Conservation (phyloP, 177 flowering plant genomes). For the Vitis hybrid region DNA sequence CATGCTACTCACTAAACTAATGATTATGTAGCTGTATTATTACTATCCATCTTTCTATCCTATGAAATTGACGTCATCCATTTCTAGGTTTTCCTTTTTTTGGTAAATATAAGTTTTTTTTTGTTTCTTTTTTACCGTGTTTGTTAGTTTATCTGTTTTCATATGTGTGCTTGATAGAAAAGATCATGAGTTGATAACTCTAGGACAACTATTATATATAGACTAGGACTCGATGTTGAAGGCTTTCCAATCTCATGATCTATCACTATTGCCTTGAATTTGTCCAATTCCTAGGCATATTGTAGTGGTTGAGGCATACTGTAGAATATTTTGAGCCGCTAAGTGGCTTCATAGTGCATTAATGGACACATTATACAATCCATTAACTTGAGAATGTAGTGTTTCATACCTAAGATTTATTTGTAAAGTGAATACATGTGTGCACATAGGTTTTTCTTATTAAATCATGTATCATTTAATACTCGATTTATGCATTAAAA, state of each 20-base stretch:
- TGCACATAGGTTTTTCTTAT: too few species aligned
- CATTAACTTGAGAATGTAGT: constrained; percentile 77
- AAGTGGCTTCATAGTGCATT: constrained; percentile 75
- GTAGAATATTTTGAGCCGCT: constrained; percentile 91
- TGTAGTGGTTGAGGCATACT: constrained; percentile 94
- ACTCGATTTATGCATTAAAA: too few species aligned
- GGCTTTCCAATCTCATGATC: constrained; percentile 46
- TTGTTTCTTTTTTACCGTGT: not conserved
- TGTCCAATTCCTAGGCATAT: constrained; percentile 98
- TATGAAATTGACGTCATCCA: not conserved
- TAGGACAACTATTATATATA: not conserved
- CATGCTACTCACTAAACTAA: too few species aligned
- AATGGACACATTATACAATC: constrained; percentile 91
- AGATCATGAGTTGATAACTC: constrained; percentile 1
- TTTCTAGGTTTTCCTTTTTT: not conserved
- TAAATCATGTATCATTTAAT: too few species aligned
- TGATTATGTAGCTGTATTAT: too few species aligned
- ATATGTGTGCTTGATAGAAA: not conserved
- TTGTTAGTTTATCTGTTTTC: not conserved
- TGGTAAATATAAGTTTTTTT: not conserved
- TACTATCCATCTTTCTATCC: too few species aligned
- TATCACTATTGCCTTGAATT: constrained; percentile 58
- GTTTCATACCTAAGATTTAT: constrained; percentile 19
- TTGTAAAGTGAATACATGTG: too few species aligned
- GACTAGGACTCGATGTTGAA: constrained; percentile 25